phyloP scores from a whole-genome alignment of 164 flowering plant genomes.

The Liquidambar formosana region DNA sequence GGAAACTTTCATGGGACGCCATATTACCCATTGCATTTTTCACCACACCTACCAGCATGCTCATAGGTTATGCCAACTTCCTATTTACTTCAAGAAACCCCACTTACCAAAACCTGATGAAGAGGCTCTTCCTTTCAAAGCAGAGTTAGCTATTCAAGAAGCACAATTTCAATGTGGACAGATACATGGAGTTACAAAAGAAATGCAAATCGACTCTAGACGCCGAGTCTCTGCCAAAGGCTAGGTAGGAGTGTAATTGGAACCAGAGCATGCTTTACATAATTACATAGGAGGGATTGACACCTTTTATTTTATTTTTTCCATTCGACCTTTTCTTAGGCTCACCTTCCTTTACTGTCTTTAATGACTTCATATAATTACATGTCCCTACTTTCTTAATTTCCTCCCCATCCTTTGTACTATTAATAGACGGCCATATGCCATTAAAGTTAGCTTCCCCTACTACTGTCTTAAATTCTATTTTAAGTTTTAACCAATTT shows the following conservation, averaged over 20 bases:
- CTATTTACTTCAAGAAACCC: too few species aligned
- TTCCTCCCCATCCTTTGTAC: too few species aligned
- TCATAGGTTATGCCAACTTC: conserved; percentile 82
- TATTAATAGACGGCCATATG: too few species aligned
- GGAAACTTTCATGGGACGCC: conserved; percentile 98
- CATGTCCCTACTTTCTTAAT: too few species aligned
- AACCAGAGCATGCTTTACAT: conserved; percentile 38
- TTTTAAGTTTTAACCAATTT: too few species aligned
- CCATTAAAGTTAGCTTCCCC: too few species aligned
- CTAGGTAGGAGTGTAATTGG: conserved; percentile 29
- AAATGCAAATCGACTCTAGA: conserved; percentile 54
- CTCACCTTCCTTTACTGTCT: too few species aligned
- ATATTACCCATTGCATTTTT: conserved; percentile 93
- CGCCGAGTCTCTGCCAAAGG: conserved; percentile 16
- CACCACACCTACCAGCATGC: conserved; percentile 60
- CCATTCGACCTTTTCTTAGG: too few species aligned
- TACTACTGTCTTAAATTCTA: too few species aligned
- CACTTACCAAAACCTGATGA: conserved; percentile 88
- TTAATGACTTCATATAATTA: too few species aligned
- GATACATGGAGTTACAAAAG: conserved; percentile 60
- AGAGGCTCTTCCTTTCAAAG: conserved; percentile 73
- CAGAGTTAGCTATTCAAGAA: conserved; percentile 70
- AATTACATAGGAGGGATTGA: too few species aligned
- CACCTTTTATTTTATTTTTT: too few species aligned
- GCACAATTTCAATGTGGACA: conserved; percentile 54